A percentile compares a stretch with the other conserved stretches of the same genome.
Conservation (phyloP, 306 rosid genomes). For the Begonia masoniana region DNA sequence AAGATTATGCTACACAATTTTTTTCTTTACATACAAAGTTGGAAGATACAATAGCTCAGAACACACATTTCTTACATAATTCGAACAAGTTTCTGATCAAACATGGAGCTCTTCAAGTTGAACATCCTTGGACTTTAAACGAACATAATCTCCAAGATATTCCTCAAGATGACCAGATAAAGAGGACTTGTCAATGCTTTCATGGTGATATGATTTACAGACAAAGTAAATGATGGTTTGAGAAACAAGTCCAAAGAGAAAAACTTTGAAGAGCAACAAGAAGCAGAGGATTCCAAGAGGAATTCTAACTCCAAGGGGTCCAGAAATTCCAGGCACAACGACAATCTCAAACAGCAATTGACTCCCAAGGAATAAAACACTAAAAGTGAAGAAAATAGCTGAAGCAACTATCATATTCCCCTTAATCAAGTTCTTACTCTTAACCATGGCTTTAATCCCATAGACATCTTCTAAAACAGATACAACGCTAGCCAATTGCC, state of each 20-base stretch:
- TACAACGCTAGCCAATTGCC: conserved; percentile 15
- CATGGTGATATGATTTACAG: conserved; percentile 19
- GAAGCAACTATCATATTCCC: conserved; percentile 12
- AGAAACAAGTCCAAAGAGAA: conserved; percentile 14
- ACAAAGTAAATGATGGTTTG: conserved; percentile 19
- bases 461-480: conserved; percentile 14
- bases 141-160: conserved; percentile 14
- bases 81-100: not conserved
- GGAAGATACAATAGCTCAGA: too few species aligned
- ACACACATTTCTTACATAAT: not conserved
- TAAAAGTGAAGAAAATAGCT: conserved; percentile 5
- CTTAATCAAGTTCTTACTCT: conserved; percentile 12
- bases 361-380: not conserved
- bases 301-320: not conserved
- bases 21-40: too few species aligned
- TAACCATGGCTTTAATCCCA: conserved; percentile 14
- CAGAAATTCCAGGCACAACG: conserved; percentile 3
- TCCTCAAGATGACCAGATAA: conserved; percentile 16
- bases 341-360: conserved; percentile 1
- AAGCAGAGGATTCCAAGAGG: conserved; percentile 9
- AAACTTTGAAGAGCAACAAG: conserved; percentile 6
- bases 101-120: conserved; percentile 8
- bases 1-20: too few species aligned
- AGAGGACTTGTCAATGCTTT: conserved; percentile 12
- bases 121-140: conserved; percentile 10